Base-by-base conservation (phyloP, 2,329 filamentous ascomycete species). In the Talaromyces sp. region DNA sequence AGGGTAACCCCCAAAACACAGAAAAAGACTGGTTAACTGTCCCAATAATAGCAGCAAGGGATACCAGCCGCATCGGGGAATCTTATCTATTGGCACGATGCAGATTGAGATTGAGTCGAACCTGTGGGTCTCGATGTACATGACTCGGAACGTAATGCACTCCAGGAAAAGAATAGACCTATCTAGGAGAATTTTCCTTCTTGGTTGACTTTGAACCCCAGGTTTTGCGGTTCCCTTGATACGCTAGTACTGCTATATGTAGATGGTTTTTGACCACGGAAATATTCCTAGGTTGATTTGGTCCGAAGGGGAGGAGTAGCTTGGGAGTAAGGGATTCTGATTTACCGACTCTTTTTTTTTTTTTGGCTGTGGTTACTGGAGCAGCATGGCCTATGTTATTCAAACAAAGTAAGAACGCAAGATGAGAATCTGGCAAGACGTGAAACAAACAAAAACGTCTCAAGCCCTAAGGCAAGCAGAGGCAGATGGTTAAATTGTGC, bases 1-100 rank as follows among this genome's bases (percentile, higher is more conserved):
- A 54, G n/a, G 25, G 31, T 34, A 10, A n/a, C 22, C 59, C 17
- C 2, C 25, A n/a, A 6, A 5, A 51, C 15, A 43, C 47, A 49
- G 19, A 19, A 31, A 11, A 40, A 6, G 25, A 61, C 19, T 36
- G 47, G n/a, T 6, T 22, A 19, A 36, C 19, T 8, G 19, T 36
- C 10, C 29, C 31, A 29, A 38, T 34, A 51, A 38, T 27, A 43
- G 29, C 31, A 25, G 60, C 45, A 62, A 62, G 47, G 47, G 60
- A 29, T 38, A 31, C 60, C 45, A 62, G 60, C 34, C 47, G 60
- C 34, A 62, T 54, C 36, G 60, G 38, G 45, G 31, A 25, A 62
- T 62, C 22, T 62, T 54, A 36, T 29, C 47, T 29, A 62, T 51
- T 54, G 22, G 60, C 47, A 62, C 60, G 60, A 62, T 62, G 60